Evolutionary conservation across 2,329 filamentous ascomycete species (phyloP).

Genomic region (Atkinsonella hypoxylon): DNA sequence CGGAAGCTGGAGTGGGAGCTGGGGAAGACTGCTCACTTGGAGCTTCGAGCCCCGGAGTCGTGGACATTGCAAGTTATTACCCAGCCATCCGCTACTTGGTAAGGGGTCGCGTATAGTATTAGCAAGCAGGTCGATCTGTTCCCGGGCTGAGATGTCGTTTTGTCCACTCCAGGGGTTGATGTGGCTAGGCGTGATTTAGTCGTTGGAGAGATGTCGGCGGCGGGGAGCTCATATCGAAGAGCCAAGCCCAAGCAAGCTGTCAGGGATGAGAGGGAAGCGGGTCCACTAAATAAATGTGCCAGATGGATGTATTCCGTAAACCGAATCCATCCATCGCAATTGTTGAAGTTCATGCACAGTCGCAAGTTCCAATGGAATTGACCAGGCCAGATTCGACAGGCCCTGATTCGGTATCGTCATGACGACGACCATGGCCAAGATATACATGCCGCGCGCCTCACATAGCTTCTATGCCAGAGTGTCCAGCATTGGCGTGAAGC

Average conservation of each 20-base stretch:
- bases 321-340: too few relatives aligned
- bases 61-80: conserved; percentile 20
- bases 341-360: not conserved
- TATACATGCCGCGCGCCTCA: not conserved
- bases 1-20: not conserved
- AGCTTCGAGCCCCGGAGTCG: conserved; percentile 24
- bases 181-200: not conserved
- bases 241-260: not conserved
- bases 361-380: not conserved
- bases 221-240: not conserved
- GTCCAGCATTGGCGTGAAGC: not conserved
- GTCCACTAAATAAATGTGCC: not conserved
- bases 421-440: not conserved
- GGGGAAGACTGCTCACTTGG: conserved; percentile 11
- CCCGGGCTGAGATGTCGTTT: not conserved
- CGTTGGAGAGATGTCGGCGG: too few relatives aligned
- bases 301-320: too few relatives aligned
- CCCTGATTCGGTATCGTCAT: not conserved
- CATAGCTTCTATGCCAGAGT: not conserved
- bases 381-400: not conserved
- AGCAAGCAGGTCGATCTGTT: not conserved
- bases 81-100: not conserved
- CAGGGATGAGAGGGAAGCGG: too few relatives aligned
- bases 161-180: not conserved
- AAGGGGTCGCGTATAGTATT: not conserved